Base-by-base conservation (phyloP, 2,329 filamentous ascomycete genomes). In the Leptographium flavum region DNA sequence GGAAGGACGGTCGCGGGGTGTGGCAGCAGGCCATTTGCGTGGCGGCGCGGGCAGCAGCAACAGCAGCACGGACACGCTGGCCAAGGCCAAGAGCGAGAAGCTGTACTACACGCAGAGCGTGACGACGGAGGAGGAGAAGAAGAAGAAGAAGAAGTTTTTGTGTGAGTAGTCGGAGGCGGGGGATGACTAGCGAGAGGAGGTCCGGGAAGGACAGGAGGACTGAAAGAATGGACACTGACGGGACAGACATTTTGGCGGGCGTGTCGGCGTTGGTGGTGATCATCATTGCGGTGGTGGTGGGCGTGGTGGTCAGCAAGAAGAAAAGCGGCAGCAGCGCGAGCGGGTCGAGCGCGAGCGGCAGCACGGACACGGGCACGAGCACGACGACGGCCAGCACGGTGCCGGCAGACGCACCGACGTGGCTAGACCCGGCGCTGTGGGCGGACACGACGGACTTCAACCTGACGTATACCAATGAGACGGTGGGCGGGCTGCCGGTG, bases 371-470 rank as follows among this genome's bases (percentile, higher is more conserved):
- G 17, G 55, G 54, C 49, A 48, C 47, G n/a, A 68, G 68, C 22
- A 66, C 77, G 45, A 69, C 72, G 43, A 66, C 69, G 23, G 64
- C 66, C 51, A 72, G 69, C 47, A n/a, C n/a, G n/a, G 74, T 85
- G 42, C 83, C 83, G 4, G 48, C 63, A 66, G 46, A 70, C 70
- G 49, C 87, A 77, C 55, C 79, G 76, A 60, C 86, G 79, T 81
- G 83, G 50, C 70, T 94, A 19, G 88, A 98, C 57, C 92, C 92
- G 0, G 94, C 87, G 60, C 79, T 81, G 2, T 98, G 92, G 92
- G 82, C 83, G 53, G 83, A 93, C 54, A 95, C 88, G 0, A 74
- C 71, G 0, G 87, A 88, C 56, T 94, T 96, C 68, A 98, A 98
- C 58, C 74, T 90, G 49, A 96, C 92, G 0, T 98, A 93, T 59